Evolutionary conservation across 495 filamentous ascomycete genomes (phyloP), one percentile per base, ranked within the genome.

Genomic region (Lepidopterella palustris): DNA sequence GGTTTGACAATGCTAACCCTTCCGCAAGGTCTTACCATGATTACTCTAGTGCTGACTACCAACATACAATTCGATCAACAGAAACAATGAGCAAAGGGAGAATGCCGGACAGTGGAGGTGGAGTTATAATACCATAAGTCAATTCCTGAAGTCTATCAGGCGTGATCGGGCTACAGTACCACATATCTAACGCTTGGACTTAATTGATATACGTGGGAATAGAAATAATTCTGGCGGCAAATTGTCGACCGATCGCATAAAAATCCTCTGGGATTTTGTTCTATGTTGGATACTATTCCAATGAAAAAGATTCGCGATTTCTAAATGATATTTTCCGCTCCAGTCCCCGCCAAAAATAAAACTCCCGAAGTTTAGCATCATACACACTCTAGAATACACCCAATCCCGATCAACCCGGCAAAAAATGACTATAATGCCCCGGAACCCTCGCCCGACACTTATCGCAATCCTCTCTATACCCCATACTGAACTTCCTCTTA

Each of bases 341-440:
- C 32, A 39, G 13, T 15, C 39, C 39, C 39, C 20, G 39, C 13
- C 20, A 11, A 9, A 15, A 42, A 15, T 11, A 11, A 42, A 1
- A 42, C 20, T 42, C 20, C 39, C 13, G 13, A 42, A 15, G 20
- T 11, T 15, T 42, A 9, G 13, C 20, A 1, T 20, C 39, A 9
- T 42, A 42, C n/a, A 42, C 39, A 20, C 39, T 20, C 13, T 42
- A 42, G 20, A 9, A 8, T 9, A 42, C 48, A 2, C 32, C 53
- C 10, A 15, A 49, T n/a, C 13, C 47, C 47, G 31, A 32, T 57
- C 50, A 58, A 6, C 28, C 63, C n/a, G 68, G 60, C 1, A 72
- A 53, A 48, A 92, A 90, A 72, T 96, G 90, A 65, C 86, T 91
- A 65, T 91, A 92, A 71, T 96, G 90, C 0, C 90, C 90, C 0